Percentiles rank a stretch among this genome's conserved stretches.
These are phyloP conservation scores for Rhizopus arrhizus DNA, from an alignment of 371 early-diverging fungal species.

Conservation along the genomic window DNA sequence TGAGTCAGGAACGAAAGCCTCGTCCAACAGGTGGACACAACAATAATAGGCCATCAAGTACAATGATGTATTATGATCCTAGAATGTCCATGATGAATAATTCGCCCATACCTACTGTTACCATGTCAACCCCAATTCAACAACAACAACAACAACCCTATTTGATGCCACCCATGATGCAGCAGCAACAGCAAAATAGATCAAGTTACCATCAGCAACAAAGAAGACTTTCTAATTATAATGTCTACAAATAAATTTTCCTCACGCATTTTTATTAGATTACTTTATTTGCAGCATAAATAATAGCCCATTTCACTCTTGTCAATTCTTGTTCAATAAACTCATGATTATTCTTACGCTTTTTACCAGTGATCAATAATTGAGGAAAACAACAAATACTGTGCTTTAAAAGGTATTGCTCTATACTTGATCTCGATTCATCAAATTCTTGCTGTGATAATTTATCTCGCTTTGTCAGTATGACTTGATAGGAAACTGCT, in stretches of 20 bases:
- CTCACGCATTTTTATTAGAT: background rate
- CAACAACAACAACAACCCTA: constrained; percentile 14
- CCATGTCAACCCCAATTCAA: constrained; percentile 21
- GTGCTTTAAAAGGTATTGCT: constrained; percentile 45
- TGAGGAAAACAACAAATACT: constrained; percentile 63
- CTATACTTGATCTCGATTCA: constrained; percentile 45
- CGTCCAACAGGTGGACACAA: constrained; percentile 1
- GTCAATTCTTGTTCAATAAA: constrained; percentile 31
- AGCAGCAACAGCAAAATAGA: constrained; percentile 7
- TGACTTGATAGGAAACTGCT: constrained; percentile 63
- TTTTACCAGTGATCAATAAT: constrained; percentile 44
- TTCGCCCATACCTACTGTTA: constrained; percentile 25
- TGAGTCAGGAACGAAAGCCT: constrained; percentile 6
- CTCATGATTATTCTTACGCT: constrained; percentile 28
- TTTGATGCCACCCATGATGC: constrained; percentile 13
- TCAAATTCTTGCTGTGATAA: constrained; percentile 47
- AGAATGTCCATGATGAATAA: constrained; percentile 12
- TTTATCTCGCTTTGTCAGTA: constrained; percentile 70
- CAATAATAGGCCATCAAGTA: constrained; percentile 15
- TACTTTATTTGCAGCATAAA: constrained; percentile 26
- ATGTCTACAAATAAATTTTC: background rate
- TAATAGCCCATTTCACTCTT: constrained; percentile 34
- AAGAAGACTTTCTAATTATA: background rate
- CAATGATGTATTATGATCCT: constrained; percentile 19
- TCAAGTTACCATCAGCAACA: constrained; percentile 4